Conservation (phyloP, 2,329 filamentous ascomycete genomes). For the Nannizziopsis arthrosporioides region DNA sequence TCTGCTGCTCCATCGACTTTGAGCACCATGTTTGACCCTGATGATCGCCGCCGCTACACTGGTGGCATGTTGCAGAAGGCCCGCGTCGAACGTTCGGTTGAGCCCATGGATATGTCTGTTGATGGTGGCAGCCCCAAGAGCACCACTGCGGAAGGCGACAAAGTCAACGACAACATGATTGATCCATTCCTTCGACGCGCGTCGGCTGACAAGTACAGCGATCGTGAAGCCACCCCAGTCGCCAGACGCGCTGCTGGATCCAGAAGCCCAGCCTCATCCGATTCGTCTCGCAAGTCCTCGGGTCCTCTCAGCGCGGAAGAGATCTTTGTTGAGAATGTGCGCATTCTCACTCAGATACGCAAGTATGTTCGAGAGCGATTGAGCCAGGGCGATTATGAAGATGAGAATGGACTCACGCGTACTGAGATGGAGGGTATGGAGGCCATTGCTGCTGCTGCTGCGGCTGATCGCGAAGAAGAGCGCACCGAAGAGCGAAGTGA, state of each 20-base stretch:
- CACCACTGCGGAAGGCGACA: conserved; percentile 14
- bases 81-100: conserved; percentile 29
- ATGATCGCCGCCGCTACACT: conserved; percentile 50
- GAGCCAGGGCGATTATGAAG: conserved; percentile 41
- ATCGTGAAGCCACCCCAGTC: background rate
- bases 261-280: background rate
- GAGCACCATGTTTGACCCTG: conserved; percentile 47
- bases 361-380: conserved; percentile 46
- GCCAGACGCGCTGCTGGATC: background rate
- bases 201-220: conserved; percentile 1
- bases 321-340: conserved; percentile 54
- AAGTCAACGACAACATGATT: conserved; percentile 31
- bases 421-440: conserved; percentile 16
- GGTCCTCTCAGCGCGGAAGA: conserved; percentile 22
- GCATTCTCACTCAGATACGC: conserved; percentile 50
- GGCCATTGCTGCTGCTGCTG: conserved; percentile 19
- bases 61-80: conserved; percentile 49
- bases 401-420: conserved; percentile 15
- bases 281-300: conserved; percentile 15
- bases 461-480: conserved; percentile 14
- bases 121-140: conserved; percentile 21
- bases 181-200: conserved; percentile 32
- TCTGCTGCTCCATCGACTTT: conserved; percentile 51
- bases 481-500: background rate
- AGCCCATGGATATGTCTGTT: conserved; percentile 30